A percentile compares a stretch with the other conserved stretches of the same genome.
Evolutionary conservation across 1,139 yeast genomes (phyloP).

Genomic region (Debaryomyces sp.): DNA sequence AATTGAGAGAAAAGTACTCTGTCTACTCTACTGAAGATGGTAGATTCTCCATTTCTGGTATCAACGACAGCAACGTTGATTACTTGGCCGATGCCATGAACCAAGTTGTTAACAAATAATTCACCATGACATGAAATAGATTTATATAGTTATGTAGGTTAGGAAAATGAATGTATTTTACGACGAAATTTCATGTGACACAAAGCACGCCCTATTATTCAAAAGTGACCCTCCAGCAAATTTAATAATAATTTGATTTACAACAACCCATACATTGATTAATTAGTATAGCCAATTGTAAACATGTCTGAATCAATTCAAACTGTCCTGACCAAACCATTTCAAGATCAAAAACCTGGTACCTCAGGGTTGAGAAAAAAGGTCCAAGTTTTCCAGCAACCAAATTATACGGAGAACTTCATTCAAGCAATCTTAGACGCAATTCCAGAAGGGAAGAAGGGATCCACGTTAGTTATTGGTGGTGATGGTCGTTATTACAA

Average conservation of each 20-base stretch:
- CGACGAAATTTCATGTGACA: conserved; percentile 1
- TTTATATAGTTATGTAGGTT: neutral
- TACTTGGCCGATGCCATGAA: conserved; percentile 79
- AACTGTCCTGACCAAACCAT: conserved; percentile 65
- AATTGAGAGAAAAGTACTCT: conserved; percentile 69
- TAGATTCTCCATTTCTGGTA: conserved; percentile 89
- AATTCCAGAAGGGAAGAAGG: conserved; percentile 85
- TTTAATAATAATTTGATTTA: neutral
- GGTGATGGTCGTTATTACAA: conserved; percentile 97
- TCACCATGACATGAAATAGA: conserved; percentile 3
- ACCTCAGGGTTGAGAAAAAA: conserved; percentile 96
- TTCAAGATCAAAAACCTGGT: conserved; percentile 94
- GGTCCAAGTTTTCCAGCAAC: conserved; percentile 80
- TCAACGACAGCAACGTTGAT: conserved; percentile 77
- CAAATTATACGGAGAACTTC: conserved; percentile 89
- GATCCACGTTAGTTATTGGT: conserved; percentile 83
- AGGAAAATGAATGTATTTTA: conserved; percentile 2
- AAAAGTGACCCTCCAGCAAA: neutral
- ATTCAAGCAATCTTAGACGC: conserved; percentile 83
- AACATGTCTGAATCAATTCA: conserved; percentile 20
- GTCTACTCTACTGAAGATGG: conserved; percentile 89
- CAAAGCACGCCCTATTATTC: neutral
- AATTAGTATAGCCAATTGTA: neutral
- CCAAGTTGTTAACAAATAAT: conserved; percentile 47
- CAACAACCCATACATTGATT: neutral